Evolutionary conservation across 2,329 filamentous ascomycete genomes (phyloP), one percentile per base, ranked within the genome.

Genomic region (Paracoccidioides lutzii): DNA sequence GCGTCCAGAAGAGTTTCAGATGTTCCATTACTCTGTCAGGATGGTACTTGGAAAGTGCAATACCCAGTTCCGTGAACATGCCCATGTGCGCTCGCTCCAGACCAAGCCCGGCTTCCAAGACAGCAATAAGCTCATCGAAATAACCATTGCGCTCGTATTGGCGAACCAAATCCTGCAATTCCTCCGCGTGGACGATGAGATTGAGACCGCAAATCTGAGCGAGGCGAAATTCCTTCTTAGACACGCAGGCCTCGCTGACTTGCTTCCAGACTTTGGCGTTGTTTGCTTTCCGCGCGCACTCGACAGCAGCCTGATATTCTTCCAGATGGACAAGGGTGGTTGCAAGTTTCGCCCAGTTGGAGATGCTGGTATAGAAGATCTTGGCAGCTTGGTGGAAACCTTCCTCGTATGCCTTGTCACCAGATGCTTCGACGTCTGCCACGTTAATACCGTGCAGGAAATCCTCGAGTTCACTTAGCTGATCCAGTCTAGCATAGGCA

Each of bases 231-330:
- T 98, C 93, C 78, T 95, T 97, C 83, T 97, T 98, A 59, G 82
- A 83, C 62, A 98, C 88, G 68, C 93, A 98, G 28, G 91, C 93
- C 68, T 89, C 87, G 74, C 97, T 94, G 63, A 98, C 93, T 74
- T 98, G 88, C 75, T 93, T 95, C 93, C 93, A 98, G 53, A 98
- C 93, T 78, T 95, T 96, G 74, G 96, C 90, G 73, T 89, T 97
- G 79, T 97, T 98, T 65, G 93, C 93, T 76, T 98, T 97, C 70
- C 93, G 88, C 32, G 94, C 93, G 67, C 90, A 96, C 71, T 98
- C 93, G 44, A 98, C 93, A 48, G 93, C 93, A 64, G 89, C 89
- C 73, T 98, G 94, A 76, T 98, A 97, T 64, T 98, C 93, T 61
- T 85, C 87, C 5, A 98, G 83, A 71, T 97, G 90, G n/a, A 98